phyloP scores from a whole-genome alignment of 805 yeast species.

The Brettanomyces sp. region DNA sequence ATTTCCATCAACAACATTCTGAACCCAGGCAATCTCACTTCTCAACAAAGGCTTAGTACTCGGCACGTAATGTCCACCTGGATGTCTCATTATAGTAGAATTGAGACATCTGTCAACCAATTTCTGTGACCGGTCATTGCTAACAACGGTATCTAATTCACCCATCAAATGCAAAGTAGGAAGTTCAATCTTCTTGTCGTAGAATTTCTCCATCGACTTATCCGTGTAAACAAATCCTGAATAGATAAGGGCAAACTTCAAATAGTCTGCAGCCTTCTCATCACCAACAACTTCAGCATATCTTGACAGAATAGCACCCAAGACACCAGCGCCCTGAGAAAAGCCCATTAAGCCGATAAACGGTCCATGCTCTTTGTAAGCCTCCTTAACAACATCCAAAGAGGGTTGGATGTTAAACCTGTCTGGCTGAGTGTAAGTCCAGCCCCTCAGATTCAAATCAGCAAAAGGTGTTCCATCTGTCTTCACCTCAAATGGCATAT shows the following conservation, averaged over 20 bases:
- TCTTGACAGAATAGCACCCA: conserved; percentile 57
- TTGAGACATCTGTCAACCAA: conserved; percentile 47
- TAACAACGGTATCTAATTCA: conserved; percentile 78
- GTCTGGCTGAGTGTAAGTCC: conserved; percentile 57
- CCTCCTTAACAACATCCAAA: conserved; percentile 38
- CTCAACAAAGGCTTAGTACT: conserved; percentile 50
- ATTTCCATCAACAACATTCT: conserved; percentile 12
- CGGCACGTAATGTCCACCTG: conserved; percentile 97
- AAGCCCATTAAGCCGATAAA: conserved; percentile 86
- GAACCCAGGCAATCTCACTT: conserved; percentile 27
- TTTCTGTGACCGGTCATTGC: conserved; percentile 56
- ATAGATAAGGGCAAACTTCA: conserved; percentile 70
- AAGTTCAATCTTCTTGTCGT: conserved; percentile 18
- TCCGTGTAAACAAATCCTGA: conserved; percentile 43
- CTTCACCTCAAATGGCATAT: conserved; percentile 58
- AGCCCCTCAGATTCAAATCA: conserved; percentile 36
- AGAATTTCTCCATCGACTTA: conserved; percentile 19
- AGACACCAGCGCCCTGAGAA: conserved; percentile 89
- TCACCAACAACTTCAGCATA: conserved; percentile 41
- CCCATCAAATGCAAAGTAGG: conserved; percentile 75
- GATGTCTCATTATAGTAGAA: conserved; percentile 56
- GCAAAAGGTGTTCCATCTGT: conserved; percentile 33
- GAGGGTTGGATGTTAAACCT: conserved; percentile 29
- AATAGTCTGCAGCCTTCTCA: conserved; percentile 32
- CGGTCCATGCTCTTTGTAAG: conserved; percentile 60